Evolutionary conservation across 495 filamentous ascomycete genomes (phyloP), one percentile per base, ranked within the genome.

Genomic region (Monascus purpureus): DNA sequence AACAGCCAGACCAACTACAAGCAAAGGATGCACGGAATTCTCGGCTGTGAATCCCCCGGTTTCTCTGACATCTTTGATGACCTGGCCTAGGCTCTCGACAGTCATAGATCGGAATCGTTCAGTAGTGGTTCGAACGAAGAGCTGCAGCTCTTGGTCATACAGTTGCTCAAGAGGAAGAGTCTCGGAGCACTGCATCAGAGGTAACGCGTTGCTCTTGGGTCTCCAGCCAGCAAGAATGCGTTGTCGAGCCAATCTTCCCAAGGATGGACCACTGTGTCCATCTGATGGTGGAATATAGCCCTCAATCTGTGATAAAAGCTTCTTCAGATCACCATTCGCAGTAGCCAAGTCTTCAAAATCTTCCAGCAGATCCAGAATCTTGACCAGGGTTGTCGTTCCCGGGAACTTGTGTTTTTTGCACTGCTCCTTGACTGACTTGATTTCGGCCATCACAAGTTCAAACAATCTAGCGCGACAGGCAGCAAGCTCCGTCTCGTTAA

Each of bases 291-390:
- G 52, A 31, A 60, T 50, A 34, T 57, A 56, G 25, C 40, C 47
- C 33, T 59, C 55, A 19, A 63, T 58, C 38, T 56, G 57, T 23
- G 43, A 46, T 28, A 60, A 22, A 34, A 55, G 57, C 25, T 56
- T 61, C 20, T 55, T 53, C 20, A 63, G 52, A 25, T 60, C 53
- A 6, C 40, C 41, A 33, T 59, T 52, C 34, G 53, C 49, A 9
- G 40, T 42, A 11, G 50, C 50, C 11, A 63, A 36, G 28, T 61
- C 61, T 32, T 65, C 59, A 25, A 65, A 63, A 28, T 62, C 61
- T 32, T 63, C 59, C 15, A 65, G 37, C 1, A 55, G 52, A 46
- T 63, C 57, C 24, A 63, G 50, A 8, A 49, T 61, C 38, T 60
- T 62, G 34, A 60, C 60, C 9, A 63, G 40, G 4, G 52, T 53